Base-by-base conservation (phyloP, 331 rosid genomes). In the Rosa hybrid region DNA sequence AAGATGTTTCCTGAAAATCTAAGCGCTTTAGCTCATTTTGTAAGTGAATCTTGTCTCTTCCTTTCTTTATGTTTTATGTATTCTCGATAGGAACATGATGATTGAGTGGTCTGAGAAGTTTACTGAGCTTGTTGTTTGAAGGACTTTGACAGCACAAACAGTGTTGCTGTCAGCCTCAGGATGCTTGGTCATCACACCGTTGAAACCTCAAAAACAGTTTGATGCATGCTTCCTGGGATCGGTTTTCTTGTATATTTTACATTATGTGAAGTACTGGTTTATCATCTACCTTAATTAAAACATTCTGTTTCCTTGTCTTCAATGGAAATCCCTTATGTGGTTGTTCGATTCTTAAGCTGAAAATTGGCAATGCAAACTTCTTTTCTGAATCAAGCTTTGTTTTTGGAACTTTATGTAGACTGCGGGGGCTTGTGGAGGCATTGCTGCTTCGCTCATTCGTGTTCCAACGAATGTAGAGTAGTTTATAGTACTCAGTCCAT, bases 371-470 rank as follows among this genome's bases (percentile, higher is more conserved):
- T 34, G 41, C 13, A 39, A n/a, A 20, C 38, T 74, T 63, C 42
- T 10, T 74, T 54, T 54, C 68, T 75, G 11, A 25, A 59, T 60
- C 4, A 8, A 42, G 44, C 39, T 18, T 44, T 59, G 34, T 75
- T 8, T 8, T 7, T 13, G 10, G 2, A 59, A 81, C 81, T 65
- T 87, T 75, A 69, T 85, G 56, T 87, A 95, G 98, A 90, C 95
- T 81, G 98, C 98, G 56, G 98, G 98, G 72, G 98, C 98, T 54
- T 65, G 90, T 68, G 98, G 98, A 51, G 98, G 98, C 39, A 45
- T 91, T 77, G 97, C 97, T 70, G 98, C 98, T 84, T 95, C 98
- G 42, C 88, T 95, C 68, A 84, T 95, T 83, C 97, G 98, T 46
- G 98, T 95, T 86, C 98, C 98, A 72, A 95, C 98, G 18, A 97